Conservation (phyloP, 345 rosid species). For the Linum trigynum region DNA sequence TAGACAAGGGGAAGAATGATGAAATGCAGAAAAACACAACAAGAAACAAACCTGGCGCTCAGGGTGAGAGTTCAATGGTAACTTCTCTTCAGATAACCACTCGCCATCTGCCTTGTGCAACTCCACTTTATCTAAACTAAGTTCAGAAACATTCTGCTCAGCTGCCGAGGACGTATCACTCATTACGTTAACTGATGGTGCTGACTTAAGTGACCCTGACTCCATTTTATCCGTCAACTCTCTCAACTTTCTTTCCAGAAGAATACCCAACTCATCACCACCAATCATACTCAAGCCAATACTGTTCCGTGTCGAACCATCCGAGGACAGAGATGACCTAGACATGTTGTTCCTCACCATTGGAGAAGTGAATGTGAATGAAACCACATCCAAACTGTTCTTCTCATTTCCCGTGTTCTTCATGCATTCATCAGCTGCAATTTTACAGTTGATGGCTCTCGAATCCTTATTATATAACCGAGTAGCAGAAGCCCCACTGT, state of each 20-base stretch:
- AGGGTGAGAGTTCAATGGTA: slow-evolving; percentile 14
- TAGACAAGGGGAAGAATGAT: slow-evolving; percentile 1
- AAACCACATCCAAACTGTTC: slow-evolving; percentile 60
- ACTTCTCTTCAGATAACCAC: slow-evolving; percentile 28
- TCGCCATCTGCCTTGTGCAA: slow-evolving; percentile 26
- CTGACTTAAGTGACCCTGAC: slow-evolving; percentile 1
- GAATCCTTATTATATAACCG: slow-evolving; percentile 26
- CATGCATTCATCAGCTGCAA: slow-evolving; percentile 28
- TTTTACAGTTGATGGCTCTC: slow-evolving; percentile 34
- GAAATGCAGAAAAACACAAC: background rate
- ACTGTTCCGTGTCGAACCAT: slow-evolving; percentile 20
- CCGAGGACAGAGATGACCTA: slow-evolving; percentile 13
- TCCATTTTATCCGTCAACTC: slow-evolving; percentile 56
- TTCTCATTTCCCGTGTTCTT: slow-evolving; percentile 23
- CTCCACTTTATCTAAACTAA: slow-evolving; percentile 22
- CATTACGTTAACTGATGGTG: too few relatives aligned
- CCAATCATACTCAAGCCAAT: slow-evolving; percentile 25
- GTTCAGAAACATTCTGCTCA: slow-evolving; percentile 25
- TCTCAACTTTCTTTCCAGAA: slow-evolving; percentile 66
- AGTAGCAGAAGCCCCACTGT: slow-evolving; percentile 25
- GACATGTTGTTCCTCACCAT: slow-evolving; percentile 30
- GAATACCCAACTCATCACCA: slow-evolving; percentile 43
- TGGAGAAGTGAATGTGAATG: slow-evolving; percentile 80
- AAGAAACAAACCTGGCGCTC: slow-evolving; percentile 51
- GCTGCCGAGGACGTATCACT: slow-evolving; percentile 8